These are phyloP conservation scores for Haplosporangium sp. DNA, from an alignment of 371 early-diverging fungal species.

Conservation along the genomic window DNA sequence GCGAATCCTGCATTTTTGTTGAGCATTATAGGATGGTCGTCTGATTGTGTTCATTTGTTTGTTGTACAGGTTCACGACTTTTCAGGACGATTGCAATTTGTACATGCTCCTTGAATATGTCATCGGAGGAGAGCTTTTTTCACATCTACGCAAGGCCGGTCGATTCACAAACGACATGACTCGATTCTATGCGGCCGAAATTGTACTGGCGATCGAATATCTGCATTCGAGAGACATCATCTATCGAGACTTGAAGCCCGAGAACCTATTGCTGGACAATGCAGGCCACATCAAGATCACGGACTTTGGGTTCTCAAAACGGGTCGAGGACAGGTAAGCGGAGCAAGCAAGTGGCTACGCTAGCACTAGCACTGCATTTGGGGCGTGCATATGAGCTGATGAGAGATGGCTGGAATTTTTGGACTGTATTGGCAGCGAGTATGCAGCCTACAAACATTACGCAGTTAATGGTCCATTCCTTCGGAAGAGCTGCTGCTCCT, in stretches of 20 bases:
- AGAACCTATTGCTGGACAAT: slow-evolving; percentile 91
- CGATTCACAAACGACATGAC: slow-evolving; percentile 93
- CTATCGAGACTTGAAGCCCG: slow-evolving; percentile 97
- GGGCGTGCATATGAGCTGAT: no score
- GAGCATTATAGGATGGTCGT: neutral
- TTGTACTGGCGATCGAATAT: slow-evolving; percentile 88
- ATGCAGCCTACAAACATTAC: no score
- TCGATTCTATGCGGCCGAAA: slow-evolving; percentile 83
- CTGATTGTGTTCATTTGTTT: neutral
- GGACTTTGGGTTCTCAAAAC: slow-evolving; percentile 99
- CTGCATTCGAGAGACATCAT: slow-evolving; percentile 93
- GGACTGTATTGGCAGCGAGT: no score
- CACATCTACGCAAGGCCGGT: slow-evolving; percentile 91
- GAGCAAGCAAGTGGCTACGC: no score
- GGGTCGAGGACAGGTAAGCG: slow-evolving; percentile 66
- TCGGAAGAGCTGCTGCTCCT: no score
- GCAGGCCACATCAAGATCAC: slow-evolving; percentile 97
- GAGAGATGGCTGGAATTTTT: no score
- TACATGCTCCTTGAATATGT: slow-evolving; percentile 99
- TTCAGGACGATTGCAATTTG: slow-evolving; percentile 90
- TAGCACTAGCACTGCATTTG: no score
- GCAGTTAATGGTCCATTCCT: no score
- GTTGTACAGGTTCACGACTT: slow-evolving; percentile 73
- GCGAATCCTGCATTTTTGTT: neutral
- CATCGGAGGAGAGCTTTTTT: slow-evolving; percentile 97